A percentile compares a stretch with the other conserved stretches of the same genome.
Evolutionary conservation across 768 basidiomycete species (phyloP).

Genomic region (Collybiopsis luxurians): DNA sequence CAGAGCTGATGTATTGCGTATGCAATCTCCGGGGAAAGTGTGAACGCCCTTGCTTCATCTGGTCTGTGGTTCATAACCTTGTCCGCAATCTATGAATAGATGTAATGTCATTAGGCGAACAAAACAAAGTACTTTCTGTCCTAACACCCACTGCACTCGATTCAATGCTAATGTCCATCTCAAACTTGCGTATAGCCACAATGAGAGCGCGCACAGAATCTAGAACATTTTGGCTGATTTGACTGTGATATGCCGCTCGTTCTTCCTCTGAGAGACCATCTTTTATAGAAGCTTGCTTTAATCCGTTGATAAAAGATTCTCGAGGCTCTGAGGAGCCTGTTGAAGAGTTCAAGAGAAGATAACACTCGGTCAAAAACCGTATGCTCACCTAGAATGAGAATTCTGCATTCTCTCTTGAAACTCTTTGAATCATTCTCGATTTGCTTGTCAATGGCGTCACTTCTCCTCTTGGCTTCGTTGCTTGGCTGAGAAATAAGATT

Average conservation of each 20-base stretch:
- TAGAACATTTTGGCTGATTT: slow-evolving; percentile 83
- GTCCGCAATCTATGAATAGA: slow-evolving; percentile 1
- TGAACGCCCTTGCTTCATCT: slow-evolving; percentile 46
- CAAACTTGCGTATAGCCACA: slow-evolving; percentile 82
- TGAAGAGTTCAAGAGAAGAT: slow-evolving; percentile 1
- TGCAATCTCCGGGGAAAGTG: slow-evolving; percentile 42
- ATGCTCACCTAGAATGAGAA: slow-evolving; percentile 79
- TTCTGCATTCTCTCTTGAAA: slow-evolving; percentile 89
- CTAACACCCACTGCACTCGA: slow-evolving; percentile 53
- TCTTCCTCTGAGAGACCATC: slow-evolving; percentile 82
- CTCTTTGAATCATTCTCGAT: slow-evolving; percentile 84
- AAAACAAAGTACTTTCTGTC: too few species aligned
- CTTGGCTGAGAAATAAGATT: slow-evolving; percentile 63
- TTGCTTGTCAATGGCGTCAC: slow-evolving; percentile 76
- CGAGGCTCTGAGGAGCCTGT: slow-evolving; percentile 93
- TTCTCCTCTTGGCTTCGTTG: slow-evolving; percentile 56
- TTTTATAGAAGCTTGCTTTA: slow-evolving; percentile 99
- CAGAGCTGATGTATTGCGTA: slow-evolving; percentile 50
- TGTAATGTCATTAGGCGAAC: too few species aligned
- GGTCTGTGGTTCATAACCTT: slow-evolving; percentile 24
- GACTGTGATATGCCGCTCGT: slow-evolving; percentile 69
- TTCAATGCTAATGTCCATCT: slow-evolving; percentile 69
- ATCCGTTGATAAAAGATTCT: slow-evolving; percentile 91
- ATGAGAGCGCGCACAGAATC: slow-evolving; percentile 88
- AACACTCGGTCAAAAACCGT: background rate